Base-by-base conservation (phyloP, 805 yeast genomes). In the Saccharomycopsis sp. region DNA sequence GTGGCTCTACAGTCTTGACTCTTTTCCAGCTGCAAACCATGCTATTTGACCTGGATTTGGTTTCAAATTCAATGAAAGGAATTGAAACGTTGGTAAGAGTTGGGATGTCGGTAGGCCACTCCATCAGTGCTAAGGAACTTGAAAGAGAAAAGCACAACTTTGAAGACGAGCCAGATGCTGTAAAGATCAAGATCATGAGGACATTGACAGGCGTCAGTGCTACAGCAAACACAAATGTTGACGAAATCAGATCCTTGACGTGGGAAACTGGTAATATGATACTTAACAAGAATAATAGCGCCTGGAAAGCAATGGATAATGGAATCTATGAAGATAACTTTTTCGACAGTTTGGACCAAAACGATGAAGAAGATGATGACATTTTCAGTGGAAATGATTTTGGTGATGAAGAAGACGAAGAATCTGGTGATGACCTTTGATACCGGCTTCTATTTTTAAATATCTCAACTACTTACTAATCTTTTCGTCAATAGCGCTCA, bases 51-150 rank as follows among this genome's bases (percentile, higher is more conserved):
- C 58, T 76, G 0, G 97, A 89, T 58, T 55, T 89, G 15, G 55
- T 71, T 5, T 59, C 68, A 21, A 92, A 88, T 56, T 82, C 96
- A 0, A 26, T 26, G 21, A 71, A 71, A 17, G 68, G 78, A 16
- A 68, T 85, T 12, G 98, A 89, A 57, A 88, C 97, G 0, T 65
- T 88, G 42, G 78, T 88, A 1, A 64, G 82, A 39, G 95, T 88
- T 1, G 97, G 97, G 0, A 89, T 85, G 81, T 81, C 94, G 30
- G 71, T 89, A 29, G 97, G 96, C 0, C 96, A 88, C 57, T 49
- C 69, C 0, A 71, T 71, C 0, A 69, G 62, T 9, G 60, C 59
- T 1, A 51, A 59, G 2, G 87, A 80, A 50, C 65, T 57, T 49
- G 60, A 62, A 38, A 63, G 86, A 52, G 61, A 63, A 34, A 67